Evolutionary conservation across 2,329 filamentous ascomycete genomes (phyloP).

Genomic region (Lachnellula willkommii): DNA sequence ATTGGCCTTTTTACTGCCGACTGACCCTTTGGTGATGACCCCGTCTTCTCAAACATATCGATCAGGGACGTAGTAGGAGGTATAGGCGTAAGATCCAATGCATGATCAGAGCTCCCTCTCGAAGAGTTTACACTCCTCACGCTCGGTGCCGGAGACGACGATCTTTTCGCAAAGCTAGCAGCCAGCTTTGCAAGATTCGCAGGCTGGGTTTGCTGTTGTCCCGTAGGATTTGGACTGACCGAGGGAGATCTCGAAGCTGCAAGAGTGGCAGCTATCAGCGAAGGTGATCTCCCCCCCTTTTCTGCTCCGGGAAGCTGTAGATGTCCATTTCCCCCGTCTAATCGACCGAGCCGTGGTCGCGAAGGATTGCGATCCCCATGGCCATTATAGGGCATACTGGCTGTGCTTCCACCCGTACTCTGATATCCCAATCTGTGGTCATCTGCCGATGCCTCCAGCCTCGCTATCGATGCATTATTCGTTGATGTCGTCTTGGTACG

Average conservation of each 20-base stretch:
- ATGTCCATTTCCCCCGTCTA: constrained; percentile 11
- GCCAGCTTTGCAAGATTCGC: constrained; percentile 1
- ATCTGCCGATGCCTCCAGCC: constrained; percentile 1
- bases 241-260: constrained; percentile 58
- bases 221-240: constrained; percentile 40
- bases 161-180: constrained; percentile 1
- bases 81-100: constrained; percentile 53
- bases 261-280: constrained; percentile 55
- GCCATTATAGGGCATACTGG: constrained; percentile 10
- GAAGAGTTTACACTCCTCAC: constrained; percentile 21
- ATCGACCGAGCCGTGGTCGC: constrained; percentile 11
- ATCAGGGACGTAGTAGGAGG: constrained; percentile 60
- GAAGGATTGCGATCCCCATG: constrained; percentile 10
- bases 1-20: constrained; percentile 8
- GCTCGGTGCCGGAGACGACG: constrained; percentile 18
- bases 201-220: constrained; percentile 14
- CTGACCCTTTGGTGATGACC: constrained; percentile 10
- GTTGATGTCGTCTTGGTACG: constrained; percentile 2
- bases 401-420: constrained; percentile 19
- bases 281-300: constrained; percentile 44
- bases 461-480: constrained; percentile 5
- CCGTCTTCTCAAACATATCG: constrained; percentile 59
- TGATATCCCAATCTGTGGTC: constrained; percentile 10
- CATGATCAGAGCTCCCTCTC: constrained; percentile 26
- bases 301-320: constrained; percentile 16